Conservation (phyloP, 2,329 filamentous ascomycete species). For the Cryoendolithus antarcticus region DNA sequence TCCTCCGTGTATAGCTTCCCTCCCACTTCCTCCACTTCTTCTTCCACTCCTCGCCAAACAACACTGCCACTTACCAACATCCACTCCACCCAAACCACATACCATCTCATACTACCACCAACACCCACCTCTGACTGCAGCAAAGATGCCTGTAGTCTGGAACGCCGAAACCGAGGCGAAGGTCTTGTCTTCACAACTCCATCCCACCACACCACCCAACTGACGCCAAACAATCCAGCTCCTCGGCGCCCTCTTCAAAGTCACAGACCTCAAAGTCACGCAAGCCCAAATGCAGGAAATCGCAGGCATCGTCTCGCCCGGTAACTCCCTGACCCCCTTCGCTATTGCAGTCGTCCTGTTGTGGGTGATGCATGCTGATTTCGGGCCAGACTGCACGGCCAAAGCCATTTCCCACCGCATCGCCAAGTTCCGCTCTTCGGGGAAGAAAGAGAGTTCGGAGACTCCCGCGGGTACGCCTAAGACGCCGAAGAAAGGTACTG, state of each 20-base stretch:
- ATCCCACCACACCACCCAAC: too few relatives aligned
- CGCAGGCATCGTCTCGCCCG: conserved; percentile 18
- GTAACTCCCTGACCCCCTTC: too few relatives aligned
- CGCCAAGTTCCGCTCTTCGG: conserved; percentile 8
- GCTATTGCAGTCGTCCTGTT: too few relatives aligned
- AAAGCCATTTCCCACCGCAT: conserved; percentile 22
- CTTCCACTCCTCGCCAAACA: not conserved
- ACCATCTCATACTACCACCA: conserved; percentile 1
- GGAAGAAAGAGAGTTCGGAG: not conserved
- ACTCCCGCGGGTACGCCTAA: not conserved
- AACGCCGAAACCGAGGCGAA: conserved; percentile 19
- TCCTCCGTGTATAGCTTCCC: not conserved
- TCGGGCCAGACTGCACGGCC: conserved; percentile 21
- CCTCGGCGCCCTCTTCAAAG: conserved; percentile 16
- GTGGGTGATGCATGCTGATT: too few relatives aligned
- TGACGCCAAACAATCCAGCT: too few relatives aligned
- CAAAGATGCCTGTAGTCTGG: conserved; percentile 21
- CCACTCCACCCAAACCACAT: not conserved
- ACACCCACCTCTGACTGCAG: too few relatives aligned
- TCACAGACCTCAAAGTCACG: conserved; percentile 19
- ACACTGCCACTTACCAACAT: not conserved
- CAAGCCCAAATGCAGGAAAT: conserved; percentile 11
- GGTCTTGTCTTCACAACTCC: conserved; percentile 7
- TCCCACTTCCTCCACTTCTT: not conserved
- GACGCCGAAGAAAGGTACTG: not conserved